Percentiles rank a stretch among this genome's conserved stretches.
phyloP scores from a whole-genome alignment of 2,329 filamentous ascomycete species.

The Escovopsis sp. region DNA sequence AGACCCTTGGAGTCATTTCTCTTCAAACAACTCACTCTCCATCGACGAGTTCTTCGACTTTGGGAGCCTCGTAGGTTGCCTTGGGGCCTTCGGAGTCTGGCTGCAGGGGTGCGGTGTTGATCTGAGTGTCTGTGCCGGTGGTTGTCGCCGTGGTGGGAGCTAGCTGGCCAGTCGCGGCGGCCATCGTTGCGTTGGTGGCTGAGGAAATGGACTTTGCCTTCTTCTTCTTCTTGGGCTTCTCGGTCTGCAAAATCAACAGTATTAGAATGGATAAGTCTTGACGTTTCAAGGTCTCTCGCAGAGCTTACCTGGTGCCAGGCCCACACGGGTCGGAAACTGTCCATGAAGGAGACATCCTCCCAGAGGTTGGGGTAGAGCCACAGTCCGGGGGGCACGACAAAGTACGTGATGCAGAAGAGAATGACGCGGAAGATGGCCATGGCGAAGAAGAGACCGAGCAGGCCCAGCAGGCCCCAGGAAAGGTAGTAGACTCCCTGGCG shows the following conservation, averaged over 20 bases:
- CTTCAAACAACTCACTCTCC: constrained; percentile 24
- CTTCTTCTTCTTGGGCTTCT: constrained; percentile 41
- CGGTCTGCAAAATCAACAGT: constrained; percentile 15
- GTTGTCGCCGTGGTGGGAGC: constrained; percentile 39
- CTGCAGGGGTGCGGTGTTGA: constrained; percentile 28
- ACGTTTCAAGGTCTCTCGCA: too few species aligned
- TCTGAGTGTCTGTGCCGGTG: constrained; percentile 40
- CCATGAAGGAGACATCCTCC: constrained; percentile 96
- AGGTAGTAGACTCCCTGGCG: constrained; percentile 94
- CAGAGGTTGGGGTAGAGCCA: constrained; percentile 98
- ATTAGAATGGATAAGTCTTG: too few species aligned
- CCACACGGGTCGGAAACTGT: constrained; percentile 92
- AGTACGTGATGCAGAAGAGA: constrained; percentile 85
- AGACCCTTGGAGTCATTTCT: neutral
- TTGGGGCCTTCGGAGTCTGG: constrained; percentile 8
- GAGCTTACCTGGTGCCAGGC: constrained; percentile 83
- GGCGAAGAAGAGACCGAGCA: constrained; percentile 85
- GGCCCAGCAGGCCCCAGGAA: constrained; percentile 79
- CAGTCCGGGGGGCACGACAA: constrained; percentile 69
- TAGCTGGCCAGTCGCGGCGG: constrained; percentile 37
- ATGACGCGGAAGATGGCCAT: constrained; percentile 97
- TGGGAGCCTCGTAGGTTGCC: constrained; percentile 34
- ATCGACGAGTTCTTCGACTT: constrained; percentile 37
- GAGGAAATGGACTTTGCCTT: constrained; percentile 25
- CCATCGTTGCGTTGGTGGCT: constrained; percentile 28